phyloP scores from a whole-genome alignment of 2,329 filamentous ascomycete genomes.

The Scortechinia acanthostroma region DNA sequence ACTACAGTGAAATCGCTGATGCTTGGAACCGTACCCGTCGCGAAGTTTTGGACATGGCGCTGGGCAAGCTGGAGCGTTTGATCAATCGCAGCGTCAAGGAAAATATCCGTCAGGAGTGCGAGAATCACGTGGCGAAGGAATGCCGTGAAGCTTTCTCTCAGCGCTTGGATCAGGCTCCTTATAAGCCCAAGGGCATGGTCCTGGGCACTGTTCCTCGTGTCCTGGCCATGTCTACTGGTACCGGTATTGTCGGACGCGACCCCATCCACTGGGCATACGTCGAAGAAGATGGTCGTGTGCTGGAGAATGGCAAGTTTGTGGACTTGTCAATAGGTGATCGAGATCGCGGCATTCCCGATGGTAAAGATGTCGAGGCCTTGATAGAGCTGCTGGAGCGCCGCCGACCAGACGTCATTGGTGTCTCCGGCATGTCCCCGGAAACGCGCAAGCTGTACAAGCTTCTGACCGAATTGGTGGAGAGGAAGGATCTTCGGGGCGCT shows the following conservation, averaged over 20 bases:
- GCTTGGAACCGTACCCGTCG: conserved; percentile 86
- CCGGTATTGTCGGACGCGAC: conserved; percentile 66
- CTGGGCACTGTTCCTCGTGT: conserved; percentile 83
- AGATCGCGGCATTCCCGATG: conserved; percentile 32
- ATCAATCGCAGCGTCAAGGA: conserved; percentile 93
- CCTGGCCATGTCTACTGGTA: conserved; percentile 78
- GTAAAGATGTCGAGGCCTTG: conserved; percentile 40
- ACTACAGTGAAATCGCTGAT: conserved; percentile 88
- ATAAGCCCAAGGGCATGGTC: conserved; percentile 87
- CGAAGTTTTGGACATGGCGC: conserved; percentile 75
- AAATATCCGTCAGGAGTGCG: conserved; percentile 84
- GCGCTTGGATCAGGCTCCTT: conserved; percentile 89
- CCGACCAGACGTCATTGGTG: conserved; percentile 80
- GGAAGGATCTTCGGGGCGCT: conserved; percentile 70
- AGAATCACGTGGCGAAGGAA: conserved; percentile 80
- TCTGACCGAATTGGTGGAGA: conserved; percentile 70
- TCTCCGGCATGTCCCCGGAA: conserved; percentile 83
- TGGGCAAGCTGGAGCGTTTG: conserved; percentile 73
- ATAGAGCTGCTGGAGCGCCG: conserved; percentile 73
- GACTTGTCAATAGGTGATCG: conserved; percentile 69
- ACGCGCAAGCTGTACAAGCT: conserved; percentile 78
- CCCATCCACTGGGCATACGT: conserved; percentile 87
- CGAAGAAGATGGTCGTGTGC: conserved; percentile 81
- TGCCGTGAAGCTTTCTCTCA: conserved; percentile 84
- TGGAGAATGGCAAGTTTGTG: conserved; percentile 81